Conservation (phyloP, 2,329 filamentous ascomycete genomes). For the Sporothrix phasma region DNA sequence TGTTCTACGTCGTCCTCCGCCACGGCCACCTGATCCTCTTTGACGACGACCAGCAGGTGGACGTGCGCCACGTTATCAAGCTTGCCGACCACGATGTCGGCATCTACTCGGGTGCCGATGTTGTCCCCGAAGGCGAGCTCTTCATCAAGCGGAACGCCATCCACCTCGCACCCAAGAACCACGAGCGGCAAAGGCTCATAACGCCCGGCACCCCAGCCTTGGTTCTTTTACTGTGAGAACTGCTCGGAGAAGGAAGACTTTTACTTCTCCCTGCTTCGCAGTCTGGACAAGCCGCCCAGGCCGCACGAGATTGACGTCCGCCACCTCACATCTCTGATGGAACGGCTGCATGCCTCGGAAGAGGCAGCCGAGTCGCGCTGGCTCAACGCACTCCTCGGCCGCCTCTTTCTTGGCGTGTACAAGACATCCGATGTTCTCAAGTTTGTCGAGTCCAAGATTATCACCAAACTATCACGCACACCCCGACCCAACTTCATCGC, state of each 20-base stretch:
- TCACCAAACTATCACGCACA: constrained; percentile 90
- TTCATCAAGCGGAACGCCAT: constrained; percentile 94
- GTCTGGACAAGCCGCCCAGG: constrained; percentile 62
- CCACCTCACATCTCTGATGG: constrained; percentile 81
- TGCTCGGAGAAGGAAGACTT: constrained; percentile 97
- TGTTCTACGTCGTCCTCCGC: constrained; percentile 88
- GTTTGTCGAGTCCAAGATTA: constrained; percentile 73
- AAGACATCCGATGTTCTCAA: constrained; percentile 73
- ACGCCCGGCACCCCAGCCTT: constrained; percentile 61
- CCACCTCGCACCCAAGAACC: constrained; percentile 58
- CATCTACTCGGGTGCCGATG: constrained; percentile 65
- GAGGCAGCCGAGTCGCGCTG: constrained; percentile 85
- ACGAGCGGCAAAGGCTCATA: constrained; percentile 38
- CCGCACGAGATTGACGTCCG: constrained; percentile 72
- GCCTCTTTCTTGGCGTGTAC: constrained; percentile 80
- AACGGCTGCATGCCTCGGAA: constrained; percentile 82
- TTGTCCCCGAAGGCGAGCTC: constrained; percentile 80
- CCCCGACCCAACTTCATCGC: constrained; percentile 87
- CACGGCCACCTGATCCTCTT: constrained; percentile 97
- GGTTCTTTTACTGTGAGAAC: constrained; percentile 90
- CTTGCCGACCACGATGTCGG: constrained; percentile 78
- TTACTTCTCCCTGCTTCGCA: constrained; percentile 83
- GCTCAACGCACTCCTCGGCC: constrained; percentile 84
- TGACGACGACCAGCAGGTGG: constrained; percentile 87
- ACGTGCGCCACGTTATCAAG: constrained; percentile 92